phyloP scores from a whole-genome alignment of 768 basidiomycete genomes.

The Dentipellis sp. region DNA sequence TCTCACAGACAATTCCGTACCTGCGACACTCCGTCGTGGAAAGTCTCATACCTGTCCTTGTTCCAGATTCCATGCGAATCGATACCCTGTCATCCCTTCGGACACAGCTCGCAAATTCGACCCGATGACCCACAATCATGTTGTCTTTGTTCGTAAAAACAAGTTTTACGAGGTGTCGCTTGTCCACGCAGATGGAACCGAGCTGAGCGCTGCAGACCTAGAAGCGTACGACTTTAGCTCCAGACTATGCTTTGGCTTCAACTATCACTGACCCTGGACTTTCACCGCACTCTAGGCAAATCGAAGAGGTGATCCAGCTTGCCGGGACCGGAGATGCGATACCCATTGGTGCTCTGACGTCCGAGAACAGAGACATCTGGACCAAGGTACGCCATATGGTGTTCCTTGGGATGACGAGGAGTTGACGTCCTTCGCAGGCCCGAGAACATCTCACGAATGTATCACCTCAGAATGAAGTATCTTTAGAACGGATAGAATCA shows the following conservation, averaged over 20 bases:
- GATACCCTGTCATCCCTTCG: constrained; percentile 74
- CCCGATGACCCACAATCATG: constrained; percentile 66
- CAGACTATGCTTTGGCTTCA: neutral
- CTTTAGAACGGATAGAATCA: constrained; percentile 77
- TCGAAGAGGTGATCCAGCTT: constrained; percentile 55
- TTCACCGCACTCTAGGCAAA: constrained; percentile 34
- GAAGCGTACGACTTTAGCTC: constrained; percentile 41
- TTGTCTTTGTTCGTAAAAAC: constrained; percentile 88
- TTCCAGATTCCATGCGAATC: constrained; percentile 80
- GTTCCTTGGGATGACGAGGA: constrained; percentile 5
- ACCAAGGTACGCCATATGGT: constrained; percentile 47
- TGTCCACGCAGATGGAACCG: constrained; percentile 47
- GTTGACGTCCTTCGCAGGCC: constrained; percentile 26
- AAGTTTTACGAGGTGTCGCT: constrained; percentile 82
- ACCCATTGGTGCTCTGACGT: constrained; percentile 72
- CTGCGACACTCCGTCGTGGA: neutral
- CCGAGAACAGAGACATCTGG: constrained; percentile 89
- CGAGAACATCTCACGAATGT: constrained; percentile 54
- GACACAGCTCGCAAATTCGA: constrained; percentile 84
- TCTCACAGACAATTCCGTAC: neutral
- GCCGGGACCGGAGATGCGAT: constrained; percentile 39
- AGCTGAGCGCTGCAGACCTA: constrained; percentile 75
- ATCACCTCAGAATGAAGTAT: constrained; percentile 52
- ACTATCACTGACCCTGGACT: neutral
- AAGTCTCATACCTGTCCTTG: neutral